Conservation (phyloP, 805 yeast species). For the Martiniozyma abietophila region DNA sequence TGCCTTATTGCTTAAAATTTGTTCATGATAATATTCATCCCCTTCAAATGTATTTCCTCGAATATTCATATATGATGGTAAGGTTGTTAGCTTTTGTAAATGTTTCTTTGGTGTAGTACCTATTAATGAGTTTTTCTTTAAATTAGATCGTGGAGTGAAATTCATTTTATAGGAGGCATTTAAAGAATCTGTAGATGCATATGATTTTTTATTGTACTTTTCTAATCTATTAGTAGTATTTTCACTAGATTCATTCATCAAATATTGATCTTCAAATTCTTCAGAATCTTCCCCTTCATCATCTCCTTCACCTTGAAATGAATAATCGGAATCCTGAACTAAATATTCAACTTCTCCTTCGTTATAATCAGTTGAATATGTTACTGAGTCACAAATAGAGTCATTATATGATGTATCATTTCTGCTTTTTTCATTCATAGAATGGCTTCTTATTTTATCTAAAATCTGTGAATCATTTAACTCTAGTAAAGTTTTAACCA, state of each 20-base stretch:
- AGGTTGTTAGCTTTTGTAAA: constrained; percentile 17
- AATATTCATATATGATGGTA: constrained; percentile 7
- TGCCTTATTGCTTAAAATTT: constrained; percentile 5
- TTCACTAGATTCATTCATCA: background rate
- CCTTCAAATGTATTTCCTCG: constrained; percentile 3
- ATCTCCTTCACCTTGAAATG: constrained; percentile 13
- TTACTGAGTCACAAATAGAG: constrained; percentile 9
- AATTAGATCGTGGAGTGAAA: constrained; percentile 18
- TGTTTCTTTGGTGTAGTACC: constrained; percentile 20
- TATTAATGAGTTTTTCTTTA: constrained; percentile 20
- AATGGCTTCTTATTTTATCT: too few species aligned
- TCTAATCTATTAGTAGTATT: constrained; percentile 5
- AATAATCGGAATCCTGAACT: constrained; percentile 24
- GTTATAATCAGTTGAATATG: constrained; percentile 14
- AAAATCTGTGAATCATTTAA: too few species aligned
- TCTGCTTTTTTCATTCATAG: background rate
- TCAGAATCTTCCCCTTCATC: constrained; percentile 10
- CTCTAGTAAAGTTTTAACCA: too few species aligned
- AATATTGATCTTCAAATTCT: constrained; percentile 1
- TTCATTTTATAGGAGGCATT: constrained; percentile 25
- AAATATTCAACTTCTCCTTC: constrained; percentile 21
- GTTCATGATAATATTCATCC: constrained; percentile 1
- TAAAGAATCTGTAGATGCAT: constrained; percentile 16
- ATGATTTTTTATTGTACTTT: constrained; percentile 1
- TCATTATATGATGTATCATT: constrained; percentile 2